Conservation (phyloP, 2,329 filamentous ascomycete genomes). For the Zasmidium cellare region DNA sequence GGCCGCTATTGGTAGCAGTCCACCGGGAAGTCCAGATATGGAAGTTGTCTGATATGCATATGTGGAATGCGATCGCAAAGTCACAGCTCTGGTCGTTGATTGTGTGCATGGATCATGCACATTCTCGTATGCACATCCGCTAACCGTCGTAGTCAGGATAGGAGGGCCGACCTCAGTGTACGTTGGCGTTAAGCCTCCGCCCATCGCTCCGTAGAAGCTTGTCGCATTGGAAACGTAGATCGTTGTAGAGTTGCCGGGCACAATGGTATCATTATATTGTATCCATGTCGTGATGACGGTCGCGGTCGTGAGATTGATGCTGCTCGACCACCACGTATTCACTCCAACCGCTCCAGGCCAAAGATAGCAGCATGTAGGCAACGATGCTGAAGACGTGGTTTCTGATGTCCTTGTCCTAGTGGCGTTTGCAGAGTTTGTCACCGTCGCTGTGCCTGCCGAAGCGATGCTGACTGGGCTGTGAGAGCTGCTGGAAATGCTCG, state of each 20-base stretch:
- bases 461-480: neutral
- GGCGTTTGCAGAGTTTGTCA: neutral
- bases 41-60: neutral
- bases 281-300: conserved; percentile 14
- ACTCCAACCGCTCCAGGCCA: conserved; percentile 9
- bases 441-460: neutral
- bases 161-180: neutral
- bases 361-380: conserved; percentile 12
- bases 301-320: conserved; percentile 7
- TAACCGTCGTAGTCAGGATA: neutral
- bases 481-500: neutral
- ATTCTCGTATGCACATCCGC: neutral
- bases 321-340: conserved; percentile 14
- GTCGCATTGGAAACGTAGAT: conserved; percentile 7
- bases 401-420: neutral
- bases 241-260: conserved; percentile 11
- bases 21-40: conserved; percentile 7
- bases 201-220: neutral
- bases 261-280: conserved; percentile 11
- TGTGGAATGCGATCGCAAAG: conserved; percentile 3
- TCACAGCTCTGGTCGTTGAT: neutral
- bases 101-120: neutral
- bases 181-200: neutral
- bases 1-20: conserved; percentile 3
- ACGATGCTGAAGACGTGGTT: neutral